Percentiles rank a stretch among this genome's conserved stretches.
Conservation (phyloP, 371 early-diverging fungal species). For the Rhizopus delemar region DNA sequence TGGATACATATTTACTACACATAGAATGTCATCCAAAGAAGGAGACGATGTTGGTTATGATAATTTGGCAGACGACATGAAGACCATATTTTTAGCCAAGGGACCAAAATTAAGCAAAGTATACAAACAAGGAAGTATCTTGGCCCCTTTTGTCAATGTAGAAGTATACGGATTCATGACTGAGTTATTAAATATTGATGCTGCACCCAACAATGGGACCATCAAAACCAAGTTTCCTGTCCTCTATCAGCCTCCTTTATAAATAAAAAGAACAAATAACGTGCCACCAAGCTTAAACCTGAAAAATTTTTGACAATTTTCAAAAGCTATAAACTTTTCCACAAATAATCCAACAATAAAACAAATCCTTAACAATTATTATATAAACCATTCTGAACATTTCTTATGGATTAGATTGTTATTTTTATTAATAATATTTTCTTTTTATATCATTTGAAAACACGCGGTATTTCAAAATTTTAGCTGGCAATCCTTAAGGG, state of each 20-base stretch:
- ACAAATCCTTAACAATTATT: too few species aligned
- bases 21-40: constrained; percentile 21
- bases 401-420: too few species aligned
- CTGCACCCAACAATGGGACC: constrained; percentile 78
- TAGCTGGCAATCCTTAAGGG: too few species aligned
- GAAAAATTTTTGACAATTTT: too few species aligned
- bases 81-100: constrained; percentile 81
- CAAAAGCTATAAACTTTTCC: too few species aligned
- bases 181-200: constrained; percentile 59
- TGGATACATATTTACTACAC: constrained; percentile 59
- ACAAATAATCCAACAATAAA: too few species aligned
- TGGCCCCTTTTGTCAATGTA: constrained; percentile 70
- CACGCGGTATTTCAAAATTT: too few species aligned
- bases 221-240: constrained; percentile 27
- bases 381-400: too few species aligned
- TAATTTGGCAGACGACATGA: constrained; percentile 77
- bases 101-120: constrained; percentile 69
- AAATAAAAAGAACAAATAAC: too few species aligned
- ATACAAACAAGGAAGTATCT: constrained; percentile 28
- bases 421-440: too few species aligned
- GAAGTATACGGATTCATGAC: constrained; percentile 76
- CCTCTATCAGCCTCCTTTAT: constrained; percentile 21
- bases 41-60: constrained; percentile 88
- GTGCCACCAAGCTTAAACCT: too few species aligned
- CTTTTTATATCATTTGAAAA: too few species aligned